Base-by-base conservation (phyloP, 225 moss, liverwort and hornwort genomes). In the Sphagnum contortum region DNA sequence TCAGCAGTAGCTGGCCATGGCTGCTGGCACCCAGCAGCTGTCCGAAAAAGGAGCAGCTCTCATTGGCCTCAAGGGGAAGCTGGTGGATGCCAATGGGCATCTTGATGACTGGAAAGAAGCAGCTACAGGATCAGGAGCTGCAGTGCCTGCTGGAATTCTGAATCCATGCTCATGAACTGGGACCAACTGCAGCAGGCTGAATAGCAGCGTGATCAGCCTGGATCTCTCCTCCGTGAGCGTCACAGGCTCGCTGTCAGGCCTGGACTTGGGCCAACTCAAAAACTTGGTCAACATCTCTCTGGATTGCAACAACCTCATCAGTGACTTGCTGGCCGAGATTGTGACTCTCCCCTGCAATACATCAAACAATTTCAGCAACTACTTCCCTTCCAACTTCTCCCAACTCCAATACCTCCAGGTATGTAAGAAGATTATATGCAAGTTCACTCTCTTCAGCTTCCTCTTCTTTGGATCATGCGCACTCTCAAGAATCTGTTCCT, bases 301-400 rank as follows among this genome's bases (percentile, higher is more conserved):
- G 48, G 84, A 88, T 70, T 14, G 77, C 64, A 94, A 94, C 80
- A 94, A 91, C 72, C 89, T 94, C 71, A 91, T 85, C 0, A 91
- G 82, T 5, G 53, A 60, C 11, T 69, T 94, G 0, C 91, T 91
- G 2, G 60, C 44, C 5, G 83, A 86, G 63, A 70, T 91, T 10
- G 72, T 63, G 4, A 57, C 5, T 6, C 80, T 94, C 5, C 51
- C 67, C 68, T 94, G 68, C 76, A 73, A 45, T 82, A 77, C 57
- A 57, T 94, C 52, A 94, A 91, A 91, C 71, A 57, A 59, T 57
- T 94, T 94, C 80, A 75, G 77, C 5, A 68, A 61, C 4, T 51
- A 14, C 5, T 70, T 94, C 3, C 89, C 94, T n/a, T 72, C 69
- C 1, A 82, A 86, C 53, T 63, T 94, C 59, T 81, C 87, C 1